phyloP scores from a whole-genome alignment of 2,329 filamentous ascomycete species.

The Ceratocystis smalleyi region DNA sequence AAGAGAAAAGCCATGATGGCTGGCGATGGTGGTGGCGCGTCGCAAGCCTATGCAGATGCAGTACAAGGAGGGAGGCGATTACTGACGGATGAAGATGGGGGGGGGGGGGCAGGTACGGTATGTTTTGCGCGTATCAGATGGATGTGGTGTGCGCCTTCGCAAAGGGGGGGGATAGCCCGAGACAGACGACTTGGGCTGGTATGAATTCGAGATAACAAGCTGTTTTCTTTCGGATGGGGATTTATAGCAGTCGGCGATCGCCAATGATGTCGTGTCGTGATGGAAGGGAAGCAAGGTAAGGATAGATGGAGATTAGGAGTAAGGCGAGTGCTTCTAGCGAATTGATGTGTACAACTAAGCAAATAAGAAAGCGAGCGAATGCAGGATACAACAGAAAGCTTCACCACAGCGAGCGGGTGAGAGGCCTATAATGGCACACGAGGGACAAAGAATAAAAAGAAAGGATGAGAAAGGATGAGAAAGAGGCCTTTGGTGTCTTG shows the following conservation, averaged over 20 bases:
- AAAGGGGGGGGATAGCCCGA: background rate
- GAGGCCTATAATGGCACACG: background rate
- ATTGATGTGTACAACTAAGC: background rate
- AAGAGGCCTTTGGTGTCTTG: conserved; percentile 6
- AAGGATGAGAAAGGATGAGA: conserved; percentile 1
- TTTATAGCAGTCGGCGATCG: background rate
- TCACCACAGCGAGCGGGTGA: background rate
- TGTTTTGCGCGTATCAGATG: background rate
- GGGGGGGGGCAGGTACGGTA: background rate
- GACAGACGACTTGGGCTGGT: background rate
- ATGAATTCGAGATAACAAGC: background rate
- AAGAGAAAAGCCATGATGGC: conserved; percentile 61
- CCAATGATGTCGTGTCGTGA: background rate
- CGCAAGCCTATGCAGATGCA: background rate
- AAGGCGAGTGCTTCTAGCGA: background rate
- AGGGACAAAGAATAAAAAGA: conserved; percentile 1
- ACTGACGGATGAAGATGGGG: background rate
- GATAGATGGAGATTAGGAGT: background rate
- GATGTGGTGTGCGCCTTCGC: background rate
- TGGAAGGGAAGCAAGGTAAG: background rate
- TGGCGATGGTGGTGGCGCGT: conserved; percentile 1
- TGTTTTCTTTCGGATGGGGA: background rate
- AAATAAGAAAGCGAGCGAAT: background rate
- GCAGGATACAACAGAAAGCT: background rate
- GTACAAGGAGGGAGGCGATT: background rate